Percentiles rank a stretch among this genome's conserved stretches.
Evolutionary conservation across 129 eudicot species (phyloP).

Genomic region (Oenanthe sinensis): DNA sequence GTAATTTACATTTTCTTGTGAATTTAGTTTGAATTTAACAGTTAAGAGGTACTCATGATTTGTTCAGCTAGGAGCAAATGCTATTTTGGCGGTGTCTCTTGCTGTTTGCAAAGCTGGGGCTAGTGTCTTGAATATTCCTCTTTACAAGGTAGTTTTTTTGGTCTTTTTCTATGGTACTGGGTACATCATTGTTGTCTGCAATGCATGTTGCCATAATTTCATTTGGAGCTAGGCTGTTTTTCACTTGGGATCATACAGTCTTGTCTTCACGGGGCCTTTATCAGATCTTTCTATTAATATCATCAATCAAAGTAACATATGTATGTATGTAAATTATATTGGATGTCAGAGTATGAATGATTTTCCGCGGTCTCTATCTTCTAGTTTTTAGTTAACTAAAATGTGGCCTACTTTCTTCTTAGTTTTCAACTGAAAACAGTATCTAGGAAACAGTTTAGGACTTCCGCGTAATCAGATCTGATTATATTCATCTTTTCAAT

Average conservation of each 20-base stretch:
- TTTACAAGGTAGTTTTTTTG: slow-evolving; percentile 52
- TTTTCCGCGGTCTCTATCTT: background rate
- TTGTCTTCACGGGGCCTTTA: background rate
- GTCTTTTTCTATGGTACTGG: background rate
- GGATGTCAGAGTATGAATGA: background rate
- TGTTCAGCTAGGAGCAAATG: slow-evolving; percentile 92
- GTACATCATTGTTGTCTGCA: background rate
- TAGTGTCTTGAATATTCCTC: slow-evolving; percentile 64
- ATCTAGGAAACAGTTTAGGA: background rate
- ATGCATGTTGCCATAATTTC: background rate
- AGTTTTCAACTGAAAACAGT: background rate
- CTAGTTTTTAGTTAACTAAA: background rate
- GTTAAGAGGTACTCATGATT: slow-evolving; percentile 3
- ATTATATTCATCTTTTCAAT: background rate
- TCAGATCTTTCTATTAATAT: background rate
- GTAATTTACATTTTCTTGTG: slow-evolving; percentile 19
- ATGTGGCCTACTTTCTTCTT: background rate
- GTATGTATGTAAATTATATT: background rate
- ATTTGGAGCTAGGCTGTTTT: background rate
- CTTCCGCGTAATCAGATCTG: background rate
- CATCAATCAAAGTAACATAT: background rate
- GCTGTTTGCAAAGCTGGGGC: slow-evolving; percentile 98
- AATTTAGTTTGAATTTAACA: background rate
- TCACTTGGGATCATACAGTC: background rate
- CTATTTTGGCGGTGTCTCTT: slow-evolving; percentile 92